A percentile compares a stretch with the other conserved stretches of the same genome.
Evolutionary conservation across 1,139 yeast species (phyloP).

Genomic region (Geotrichum aggregatum): DNA sequence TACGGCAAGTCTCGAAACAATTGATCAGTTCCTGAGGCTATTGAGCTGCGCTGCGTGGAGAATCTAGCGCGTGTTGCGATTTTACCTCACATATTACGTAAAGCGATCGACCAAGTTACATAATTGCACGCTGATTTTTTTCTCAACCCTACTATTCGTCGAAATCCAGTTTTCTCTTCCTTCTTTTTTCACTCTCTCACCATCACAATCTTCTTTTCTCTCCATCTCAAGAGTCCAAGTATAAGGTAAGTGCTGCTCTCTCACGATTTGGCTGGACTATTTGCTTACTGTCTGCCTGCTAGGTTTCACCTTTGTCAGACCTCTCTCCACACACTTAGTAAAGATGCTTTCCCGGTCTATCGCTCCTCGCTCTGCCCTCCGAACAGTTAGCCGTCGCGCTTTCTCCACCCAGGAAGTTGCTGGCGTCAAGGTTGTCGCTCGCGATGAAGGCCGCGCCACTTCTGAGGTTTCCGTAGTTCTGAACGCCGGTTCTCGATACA

Average conservation of each 20-base stretch:
- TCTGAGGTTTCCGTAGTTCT: slow-evolving; percentile 75
- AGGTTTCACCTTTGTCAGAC: slow-evolving; percentile 5
- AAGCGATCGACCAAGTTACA: not conserved
- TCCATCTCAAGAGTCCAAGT: slow-evolving; percentile 11
- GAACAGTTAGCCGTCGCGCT: slow-evolving; percentile 27
- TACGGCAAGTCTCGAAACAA: not conserved
- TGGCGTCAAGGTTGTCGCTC: slow-evolving; percentile 45
- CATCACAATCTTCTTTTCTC: slow-evolving; percentile 5
- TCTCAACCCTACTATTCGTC: slow-evolving; percentile 20
- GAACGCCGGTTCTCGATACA: slow-evolving; percentile 81
- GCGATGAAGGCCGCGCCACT: slow-evolving; percentile 50
- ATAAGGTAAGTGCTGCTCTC: slow-evolving; percentile 4
- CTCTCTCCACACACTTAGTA: not conserved
- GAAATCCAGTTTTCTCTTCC: slow-evolving; percentile 9
- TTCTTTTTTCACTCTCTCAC: slow-evolving; percentile 9
- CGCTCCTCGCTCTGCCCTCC: slow-evolving; percentile 20
- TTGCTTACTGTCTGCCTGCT: not conserved
- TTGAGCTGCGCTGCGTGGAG: not conserved
- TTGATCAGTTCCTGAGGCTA: not conserved
- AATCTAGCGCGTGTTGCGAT: too few species aligned
- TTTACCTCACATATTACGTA: too few species aligned
- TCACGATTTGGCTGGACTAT: not conserved
- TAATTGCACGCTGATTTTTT: slow-evolving; percentile 8
- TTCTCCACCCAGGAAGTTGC: slow-evolving; percentile 36
- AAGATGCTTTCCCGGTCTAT: slow-evolving; percentile 21